A percentile compares a stretch with the other conserved stretches of the same genome.
phyloP scores from a whole-genome alignment of 805 yeast species.

The Jamesozyma hellenica region DNA sequence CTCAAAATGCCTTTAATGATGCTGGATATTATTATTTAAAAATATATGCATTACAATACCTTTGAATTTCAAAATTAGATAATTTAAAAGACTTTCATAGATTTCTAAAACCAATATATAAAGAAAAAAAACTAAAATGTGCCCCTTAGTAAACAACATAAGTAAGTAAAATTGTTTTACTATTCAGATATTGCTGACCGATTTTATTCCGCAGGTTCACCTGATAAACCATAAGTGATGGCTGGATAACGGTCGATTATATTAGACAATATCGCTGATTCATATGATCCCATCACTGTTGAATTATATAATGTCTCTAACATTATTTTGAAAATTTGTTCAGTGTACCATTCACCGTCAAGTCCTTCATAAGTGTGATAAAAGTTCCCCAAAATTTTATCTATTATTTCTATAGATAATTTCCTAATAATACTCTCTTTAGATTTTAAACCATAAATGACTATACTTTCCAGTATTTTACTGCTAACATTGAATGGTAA shows the following conservation, averaged over 20 bases:
- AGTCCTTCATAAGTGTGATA: constrained; percentile 1
- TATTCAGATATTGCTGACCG: no score
- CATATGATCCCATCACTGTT: not conserved
- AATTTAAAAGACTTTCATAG: no score
- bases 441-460: constrained; percentile 9
- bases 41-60: no score
- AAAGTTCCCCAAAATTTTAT: not conserved
- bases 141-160: no score
- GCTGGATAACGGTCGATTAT: constrained; percentile 2
- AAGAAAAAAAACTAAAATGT: no score
- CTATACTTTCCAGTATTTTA: constrained; percentile 6
- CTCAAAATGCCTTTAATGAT: no score
- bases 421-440: constrained; percentile 6
- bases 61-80: no score
- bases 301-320: constrained; percentile 1
- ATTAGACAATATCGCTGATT: not conserved
- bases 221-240: not conserved
- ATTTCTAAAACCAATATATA: no score
- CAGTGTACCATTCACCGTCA: constrained; percentile 1
- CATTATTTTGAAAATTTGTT: not conserved
- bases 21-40: no score
- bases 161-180: no score
- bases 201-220: not conserved
- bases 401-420: not conserved
- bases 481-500: constrained; percentile 5